These are phyloP conservation scores for Gynostemma pentaphyllum DNA, from an alignment of 306 rosid species.

Conservation along the genomic window DNA sequence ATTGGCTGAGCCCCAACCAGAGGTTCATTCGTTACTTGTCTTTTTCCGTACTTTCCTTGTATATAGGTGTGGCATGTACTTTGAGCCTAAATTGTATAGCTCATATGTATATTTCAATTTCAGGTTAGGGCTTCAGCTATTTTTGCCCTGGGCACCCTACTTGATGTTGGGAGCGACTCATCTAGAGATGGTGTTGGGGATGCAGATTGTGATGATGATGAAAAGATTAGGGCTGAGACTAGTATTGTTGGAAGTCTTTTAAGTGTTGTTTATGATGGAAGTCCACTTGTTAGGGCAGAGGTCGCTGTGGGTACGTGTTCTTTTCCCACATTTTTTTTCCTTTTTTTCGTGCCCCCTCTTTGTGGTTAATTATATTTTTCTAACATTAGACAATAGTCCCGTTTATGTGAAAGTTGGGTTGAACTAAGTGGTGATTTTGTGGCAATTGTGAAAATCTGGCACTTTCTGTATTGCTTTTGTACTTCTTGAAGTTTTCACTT, in stretches of 20 bases:
- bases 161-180: conserved; percentile 66
- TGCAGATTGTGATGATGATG: conserved; percentile 83
- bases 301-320: conserved; percentile 88
- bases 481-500: not conserved
- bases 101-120: conserved; percentile 16
- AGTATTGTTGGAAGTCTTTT: conserved; percentile 68
- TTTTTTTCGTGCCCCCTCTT: not conserved
- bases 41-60: conserved; percentile 7
- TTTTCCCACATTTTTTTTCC: not conserved
- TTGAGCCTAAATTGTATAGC: conserved; percentile 5
- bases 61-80: conserved; percentile 2
- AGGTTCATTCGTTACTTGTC: conserved; percentile 37
- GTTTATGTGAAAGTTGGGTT: not conserved
- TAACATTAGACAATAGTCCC: no score
- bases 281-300: conserved; percentile 97
- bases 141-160: conserved; percentile 88
- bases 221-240: conserved; percentile 69
- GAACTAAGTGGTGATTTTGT: not conserved
- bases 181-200: conserved; percentile 63
- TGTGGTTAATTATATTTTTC: not conserved
- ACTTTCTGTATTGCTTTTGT: not conserved
- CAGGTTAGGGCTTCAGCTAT: conserved; percentile 99
- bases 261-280: conserved; percentile 86
- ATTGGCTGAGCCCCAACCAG: conserved; percentile 80
- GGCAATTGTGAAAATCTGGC: not conserved